Base-by-base conservation (phyloP, 805 yeast species). In the Schwanniomyces sp. region DNA sequence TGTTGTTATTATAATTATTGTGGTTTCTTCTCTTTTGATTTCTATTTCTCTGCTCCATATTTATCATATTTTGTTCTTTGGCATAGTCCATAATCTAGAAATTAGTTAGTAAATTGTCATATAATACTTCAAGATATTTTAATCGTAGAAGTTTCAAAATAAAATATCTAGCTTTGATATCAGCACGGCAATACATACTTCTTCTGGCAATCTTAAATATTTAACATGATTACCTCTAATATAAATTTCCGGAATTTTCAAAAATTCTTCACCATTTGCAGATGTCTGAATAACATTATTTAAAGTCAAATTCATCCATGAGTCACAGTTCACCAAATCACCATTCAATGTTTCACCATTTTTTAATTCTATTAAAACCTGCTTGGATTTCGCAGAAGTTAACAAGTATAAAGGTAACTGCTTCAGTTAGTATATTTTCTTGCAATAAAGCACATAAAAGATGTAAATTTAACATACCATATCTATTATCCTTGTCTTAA, bases 271-370 rank as follows among this genome's bases (percentile, higher is more conserved):
- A 34, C 88, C 92, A 54, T 76, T 61, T 37, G 81, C 72, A 56
- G 81, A 81, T 12, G 84, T 78, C 61, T 84, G 87, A 41, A 84
- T 80, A 12, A 86, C 97, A 52, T 91, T 84, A 29, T 76, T 76
- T 45, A 94, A 75, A 1, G 96, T 88, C 54, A 94, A 75, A 66
- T 94, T 94, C 99, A 94, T 94, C 91, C 95, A 88, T 34, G 89
- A 84, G 65, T 94, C 99, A 57, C 96, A 90, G 61, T 88, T 87
- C 47, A 82, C 81, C 50, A 94, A 74, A 47, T 79, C 80, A 43
- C 99, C 99, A 59, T 86, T 86, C 43, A 91, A 75, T 8, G 92
- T 84, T 59, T 89, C 97, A 29, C 98, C 97, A 47, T 86, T 84
- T 66, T 94, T 94, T 62, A 94, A 80, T 66, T 92, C 99, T 42